Evolutionary conservation across 2,329 filamentous ascomycete species (phyloP).

Genomic region (Mycosphaerella arachidis): DNA sequence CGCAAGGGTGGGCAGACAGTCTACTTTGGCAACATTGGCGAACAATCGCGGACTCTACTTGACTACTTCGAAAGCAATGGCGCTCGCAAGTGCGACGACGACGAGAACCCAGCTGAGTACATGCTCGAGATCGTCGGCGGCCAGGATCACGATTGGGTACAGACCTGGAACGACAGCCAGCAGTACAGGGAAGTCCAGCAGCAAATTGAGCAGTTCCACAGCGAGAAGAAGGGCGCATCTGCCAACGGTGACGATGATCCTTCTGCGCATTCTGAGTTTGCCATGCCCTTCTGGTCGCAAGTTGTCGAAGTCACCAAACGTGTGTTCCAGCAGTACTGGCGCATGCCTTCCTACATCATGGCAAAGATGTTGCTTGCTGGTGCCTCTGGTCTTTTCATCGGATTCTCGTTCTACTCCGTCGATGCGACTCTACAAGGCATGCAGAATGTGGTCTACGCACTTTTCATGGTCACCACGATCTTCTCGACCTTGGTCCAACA

Average conservation of each 20-base stretch:
- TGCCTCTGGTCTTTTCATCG: conserved; percentile 46
- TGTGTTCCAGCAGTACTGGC: conserved; percentile 44
- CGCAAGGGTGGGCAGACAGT: conserved; percentile 43
- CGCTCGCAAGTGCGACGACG: conserved; percentile 51
- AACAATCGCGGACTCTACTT: conserved; percentile 39
- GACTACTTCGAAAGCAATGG: conserved; percentile 61
- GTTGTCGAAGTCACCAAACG: conserved; percentile 38
- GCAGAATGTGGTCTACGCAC: conserved; percentile 45
- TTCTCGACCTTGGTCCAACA: conserved; percentile 49
- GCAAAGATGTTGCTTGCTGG: conserved; percentile 57
- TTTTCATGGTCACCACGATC: conserved; percentile 46
- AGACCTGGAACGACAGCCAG: conserved; percentile 36
- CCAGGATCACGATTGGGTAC: conserved; percentile 39
- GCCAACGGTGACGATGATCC: conserved; percentile 30
- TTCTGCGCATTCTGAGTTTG: conserved; percentile 40
- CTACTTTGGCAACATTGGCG: conserved; percentile 47
- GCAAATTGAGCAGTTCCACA: conserved; percentile 39
- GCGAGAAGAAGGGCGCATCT: conserved; percentile 30
- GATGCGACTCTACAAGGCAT: conserved; percentile 38
- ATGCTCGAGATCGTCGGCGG: conserved; percentile 56
- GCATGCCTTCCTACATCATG: conserved; percentile 45
- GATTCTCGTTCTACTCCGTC: conserved; percentile 43
- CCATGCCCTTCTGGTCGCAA: conserved; percentile 38
- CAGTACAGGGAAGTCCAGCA: conserved; percentile 32
- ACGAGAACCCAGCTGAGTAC: conserved; percentile 70